Evolutionary conservation across 441 rosid species (phyloP).

Genomic region (Adansonia grandidieri): DNA sequence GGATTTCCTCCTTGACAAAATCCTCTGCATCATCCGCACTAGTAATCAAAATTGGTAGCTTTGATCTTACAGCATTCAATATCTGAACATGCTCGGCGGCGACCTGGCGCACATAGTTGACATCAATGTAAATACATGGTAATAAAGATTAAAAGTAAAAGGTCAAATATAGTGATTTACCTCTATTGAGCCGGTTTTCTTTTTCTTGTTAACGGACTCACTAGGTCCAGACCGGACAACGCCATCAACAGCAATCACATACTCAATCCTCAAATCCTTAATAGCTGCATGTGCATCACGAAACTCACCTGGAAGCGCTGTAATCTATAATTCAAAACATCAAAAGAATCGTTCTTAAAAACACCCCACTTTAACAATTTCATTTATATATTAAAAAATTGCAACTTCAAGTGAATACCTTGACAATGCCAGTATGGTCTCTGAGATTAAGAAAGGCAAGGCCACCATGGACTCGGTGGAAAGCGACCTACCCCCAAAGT

Average conservation of each 20-base stretch:
- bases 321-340: constrained; percentile 43
- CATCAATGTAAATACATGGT: constrained; percentile 7
- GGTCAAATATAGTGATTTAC: constrained; percentile 37
- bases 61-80: constrained; percentile 76
- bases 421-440: constrained; percentile 93
- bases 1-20: constrained; percentile 79
- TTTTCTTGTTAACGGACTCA: constrained; percentile 80
- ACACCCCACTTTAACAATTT: neutral
- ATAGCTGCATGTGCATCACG: constrained; percentile 79
- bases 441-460: constrained; percentile 90
- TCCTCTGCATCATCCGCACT: constrained; percentile 79
- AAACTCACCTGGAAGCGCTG: constrained; percentile 79
- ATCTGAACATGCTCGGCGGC: constrained; percentile 86
- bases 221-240: constrained; percentile 70
- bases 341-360: neutral
- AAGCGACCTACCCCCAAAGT: constrained; percentile 97
- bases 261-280: constrained; percentile 82
- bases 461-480: constrained; percentile 83
- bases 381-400: neutral
- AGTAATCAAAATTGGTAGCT: constrained; percentile 87
- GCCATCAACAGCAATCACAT: constrained; percentile 84
- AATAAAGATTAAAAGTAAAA: neutral
- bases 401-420: constrained; percentile 45
- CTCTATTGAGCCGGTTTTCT: constrained; percentile 89
- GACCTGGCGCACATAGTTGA: constrained; percentile 49